Conservation (phyloP, 1,139 yeast species). For the Groenewaldozyma auringiensis region DNA sequence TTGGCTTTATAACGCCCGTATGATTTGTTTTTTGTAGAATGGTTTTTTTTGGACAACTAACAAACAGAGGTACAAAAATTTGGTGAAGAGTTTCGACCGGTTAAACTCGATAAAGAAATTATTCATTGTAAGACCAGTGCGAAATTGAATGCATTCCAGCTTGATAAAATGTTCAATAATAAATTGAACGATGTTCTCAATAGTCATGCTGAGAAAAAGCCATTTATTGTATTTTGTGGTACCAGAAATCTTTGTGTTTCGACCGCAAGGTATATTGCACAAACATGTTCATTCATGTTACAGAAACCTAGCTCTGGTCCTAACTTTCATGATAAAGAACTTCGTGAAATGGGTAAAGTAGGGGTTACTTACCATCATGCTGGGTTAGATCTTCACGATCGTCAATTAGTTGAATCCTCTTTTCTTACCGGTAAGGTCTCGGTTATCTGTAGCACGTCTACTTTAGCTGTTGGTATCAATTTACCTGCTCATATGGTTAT, state of each 20-base stretch:
- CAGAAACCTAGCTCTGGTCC: background rate
- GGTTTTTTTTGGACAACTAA: background rate
- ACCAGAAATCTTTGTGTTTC: constrained; percentile 1
- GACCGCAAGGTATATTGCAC: constrained; percentile 1
- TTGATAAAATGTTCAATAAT: background rate
- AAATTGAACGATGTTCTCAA: background rate
- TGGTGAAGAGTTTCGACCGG: constrained; percentile 2
- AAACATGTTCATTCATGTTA: background rate
- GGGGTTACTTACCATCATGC: constrained; percentile 97
- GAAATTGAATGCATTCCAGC: background rate
- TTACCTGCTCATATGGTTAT: constrained; percentile 95
- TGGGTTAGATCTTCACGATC: constrained; percentile 66
- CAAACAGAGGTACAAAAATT: constrained; percentile 2
- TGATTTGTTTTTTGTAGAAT: background rate
- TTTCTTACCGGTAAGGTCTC: constrained; percentile 81
- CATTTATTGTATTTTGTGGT: constrained; percentile 1
- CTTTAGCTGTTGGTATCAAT: constrained; percentile 98
- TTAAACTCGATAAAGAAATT: background rate
- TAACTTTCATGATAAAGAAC: constrained; percentile 39
- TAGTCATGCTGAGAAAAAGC: constrained; percentile 1
- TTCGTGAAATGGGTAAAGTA: constrained; percentile 52
- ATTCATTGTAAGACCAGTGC: background rate
- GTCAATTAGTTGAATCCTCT: constrained; percentile 72
- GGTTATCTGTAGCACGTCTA: constrained; percentile 86
- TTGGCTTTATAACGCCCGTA: constrained; percentile 42